Evolutionary conservation across 495 filamentous ascomycete species (phyloP), one percentile per base, ranked within the genome.

Genomic region (Sporormia fimetaria): DNA sequence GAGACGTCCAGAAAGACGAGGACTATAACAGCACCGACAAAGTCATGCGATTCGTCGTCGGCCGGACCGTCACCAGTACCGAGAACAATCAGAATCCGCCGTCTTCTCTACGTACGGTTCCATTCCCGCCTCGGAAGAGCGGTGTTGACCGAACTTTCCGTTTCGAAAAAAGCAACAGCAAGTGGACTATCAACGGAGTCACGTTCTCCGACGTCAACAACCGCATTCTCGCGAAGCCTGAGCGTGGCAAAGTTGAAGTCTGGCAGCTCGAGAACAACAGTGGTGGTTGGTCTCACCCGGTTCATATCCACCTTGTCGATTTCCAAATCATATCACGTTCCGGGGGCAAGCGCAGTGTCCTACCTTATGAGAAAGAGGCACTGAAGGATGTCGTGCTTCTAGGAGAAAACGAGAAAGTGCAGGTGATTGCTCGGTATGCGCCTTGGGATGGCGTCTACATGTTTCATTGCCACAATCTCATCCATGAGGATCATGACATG

Each of bases 401-500:
- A 3, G 67, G 58, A 2, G 57, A 58, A 1, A 57, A 55, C 12
- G 72, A 75, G 51, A 67, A 59, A 2, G 67, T 74, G 16, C 51
- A 37, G 1, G 64, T 74, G 1, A 53, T 67, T 28, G 70, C 69
- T 0, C 61, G 65, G 25, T 74, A 67, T 40, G 64, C 62, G 0
- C 71, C 71, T 0, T 73, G 67, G 64, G 63, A 67, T 8, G 71
- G 71, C 3, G 55, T 72, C 9, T 74, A 74, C 55, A 73, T 62
- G 60, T 63, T 64, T 51, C 63, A 63, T 38, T 69, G 69, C 59
- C 72, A 76, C 51, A 75, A 75, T 41, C 53, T 73, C 18, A 62
- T 75, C 33, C 73, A 75, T 46, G 73, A 75, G 44, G 73, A 74
- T 45, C 62, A 75, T 51, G 71, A 71, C 40, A 75, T 75, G 73